These are phyloP conservation scores for Leersia perrieri DNA, from an alignment of 176 grass and related monocot species.

Conservation along the genomic window DNA sequence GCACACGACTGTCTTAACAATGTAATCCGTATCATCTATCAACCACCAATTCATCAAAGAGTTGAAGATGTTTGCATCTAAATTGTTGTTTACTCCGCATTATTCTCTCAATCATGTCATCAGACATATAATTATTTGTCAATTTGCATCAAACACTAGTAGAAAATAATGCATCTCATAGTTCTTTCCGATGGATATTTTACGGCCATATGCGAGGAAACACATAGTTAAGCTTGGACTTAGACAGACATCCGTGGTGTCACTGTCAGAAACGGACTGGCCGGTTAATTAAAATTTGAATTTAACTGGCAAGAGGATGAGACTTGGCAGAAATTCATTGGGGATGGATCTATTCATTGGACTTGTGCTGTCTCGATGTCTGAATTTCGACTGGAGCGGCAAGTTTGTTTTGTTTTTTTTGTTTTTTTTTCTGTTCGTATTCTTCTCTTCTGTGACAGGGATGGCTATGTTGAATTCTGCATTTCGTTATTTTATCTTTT, in stretches of 20 bases:
- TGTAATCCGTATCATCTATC: background rate
- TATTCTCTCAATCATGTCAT: background rate
- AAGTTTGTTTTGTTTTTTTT: no score
- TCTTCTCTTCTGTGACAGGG: background rate
- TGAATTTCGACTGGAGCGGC: background rate
- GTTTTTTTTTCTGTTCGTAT: background rate
- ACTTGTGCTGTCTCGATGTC: background rate
- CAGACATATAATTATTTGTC: background rate
- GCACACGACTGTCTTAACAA: background rate
- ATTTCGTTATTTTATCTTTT: background rate
- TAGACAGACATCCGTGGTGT: background rate
- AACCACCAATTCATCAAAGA: background rate
- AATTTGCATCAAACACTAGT: background rate
- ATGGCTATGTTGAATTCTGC: background rate
- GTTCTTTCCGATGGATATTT: background rate
- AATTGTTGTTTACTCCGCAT: slow-evolving; percentile 16
- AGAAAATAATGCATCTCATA: background rate
- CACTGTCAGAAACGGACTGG: background rate
- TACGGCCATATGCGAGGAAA: background rate
- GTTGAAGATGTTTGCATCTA: background rate
- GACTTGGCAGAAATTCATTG: background rate
- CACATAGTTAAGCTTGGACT: background rate
- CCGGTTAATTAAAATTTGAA: background rate
- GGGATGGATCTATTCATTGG: background rate
- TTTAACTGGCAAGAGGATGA: background rate